phyloP scores from a whole-genome alignment of 164 flowering plant species.

The Chimonanthus salicifolius region DNA sequence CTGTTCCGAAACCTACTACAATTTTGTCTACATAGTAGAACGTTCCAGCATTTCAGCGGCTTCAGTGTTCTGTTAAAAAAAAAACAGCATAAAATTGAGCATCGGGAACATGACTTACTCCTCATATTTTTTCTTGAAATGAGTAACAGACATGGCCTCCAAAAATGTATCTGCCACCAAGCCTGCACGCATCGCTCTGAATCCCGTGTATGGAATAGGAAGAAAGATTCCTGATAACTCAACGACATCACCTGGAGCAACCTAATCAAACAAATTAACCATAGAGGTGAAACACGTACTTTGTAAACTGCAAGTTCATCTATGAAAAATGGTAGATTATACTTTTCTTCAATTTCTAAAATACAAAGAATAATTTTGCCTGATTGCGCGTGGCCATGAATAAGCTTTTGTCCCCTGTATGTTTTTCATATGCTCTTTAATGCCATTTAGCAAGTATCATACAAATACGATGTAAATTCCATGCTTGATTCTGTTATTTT shows the following conservation, averaged over 20 bases:
- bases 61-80: too few relatives aligned
- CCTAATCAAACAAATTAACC: slow-evolving; percentile 37
- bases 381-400: too few relatives aligned
- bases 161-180: slow-evolving; percentile 97
- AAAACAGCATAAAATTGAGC: too few relatives aligned
- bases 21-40: too few relatives aligned
- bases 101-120: slow-evolving; percentile 50
- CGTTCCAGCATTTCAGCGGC: too few relatives aligned
- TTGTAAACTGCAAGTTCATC: neutral
- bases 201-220: slow-evolving; percentile 95
- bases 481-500: too few relatives aligned
- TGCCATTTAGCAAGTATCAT: too few relatives aligned
- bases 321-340: neutral
- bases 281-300: neutral
- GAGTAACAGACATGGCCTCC: slow-evolving; percentile 94
- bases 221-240: slow-evolving; percentile 96
- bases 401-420: too few relatives aligned
- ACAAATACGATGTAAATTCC: too few relatives aligned
- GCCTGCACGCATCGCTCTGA: slow-evolving; percentile 97
- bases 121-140: slow-evolving; percentile 96
- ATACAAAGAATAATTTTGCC: too few relatives aligned
- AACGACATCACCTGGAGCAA: slow-evolving; percentile 95
- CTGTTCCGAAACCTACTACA: too few relatives aligned
- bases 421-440: too few relatives aligned
- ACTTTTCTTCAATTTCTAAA: neutral